Evolutionary conservation across 106 monocot species (phyloP).

Genomic region (Dactylorhiza incarnata): DNA sequence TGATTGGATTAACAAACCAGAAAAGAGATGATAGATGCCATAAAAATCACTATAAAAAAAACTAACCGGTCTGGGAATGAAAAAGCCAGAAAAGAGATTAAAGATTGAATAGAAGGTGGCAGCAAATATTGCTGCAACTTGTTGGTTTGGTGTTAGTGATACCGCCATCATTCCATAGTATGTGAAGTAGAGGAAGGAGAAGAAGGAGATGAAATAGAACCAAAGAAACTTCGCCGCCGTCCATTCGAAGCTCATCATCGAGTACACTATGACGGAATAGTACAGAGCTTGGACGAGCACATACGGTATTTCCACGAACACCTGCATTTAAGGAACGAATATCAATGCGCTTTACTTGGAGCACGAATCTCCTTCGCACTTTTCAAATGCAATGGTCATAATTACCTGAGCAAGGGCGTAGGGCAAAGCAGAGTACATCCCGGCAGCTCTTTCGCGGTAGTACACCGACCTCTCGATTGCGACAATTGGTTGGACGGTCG

Average conservation of each 20-base stretch:
- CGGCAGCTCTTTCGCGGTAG: slow-evolving; percentile 79
- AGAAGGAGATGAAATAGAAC: slow-evolving; percentile 68
- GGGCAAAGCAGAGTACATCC: slow-evolving; percentile 18
- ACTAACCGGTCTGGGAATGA: slow-evolving; percentile 66
- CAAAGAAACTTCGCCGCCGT: slow-evolving; percentile 65
- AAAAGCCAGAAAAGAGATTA: slow-evolving; percentile 80
- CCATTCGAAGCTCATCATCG: slow-evolving; percentile 75
- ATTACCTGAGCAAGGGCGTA: slow-evolving; percentile 81
- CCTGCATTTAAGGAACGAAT: slow-evolving; percentile 16
- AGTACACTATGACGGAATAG: slow-evolving; percentile 44
- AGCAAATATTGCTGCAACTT: slow-evolving; percentile 54
- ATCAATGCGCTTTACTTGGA: too few relatives aligned
- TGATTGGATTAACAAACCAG: neutral
- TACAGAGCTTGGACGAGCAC: slow-evolving; percentile 25
- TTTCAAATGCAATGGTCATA: too few relatives aligned
- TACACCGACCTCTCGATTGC: slow-evolving; percentile 71
- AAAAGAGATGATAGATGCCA: neutral
- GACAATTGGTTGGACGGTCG: slow-evolving; percentile 65
- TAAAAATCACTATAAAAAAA: neutral
- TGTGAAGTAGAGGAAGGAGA: slow-evolving; percentile 70
- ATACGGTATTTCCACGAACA: slow-evolving; percentile 52
- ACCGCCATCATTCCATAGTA: slow-evolving; percentile 85
- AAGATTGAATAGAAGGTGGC: slow-evolving; percentile 59
- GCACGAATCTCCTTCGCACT: neutral
- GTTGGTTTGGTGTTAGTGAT: slow-evolving; percentile 56